phyloP scores from a whole-genome alignment of 805 yeast species.

The Yarrowia yakushimensis region DNA sequence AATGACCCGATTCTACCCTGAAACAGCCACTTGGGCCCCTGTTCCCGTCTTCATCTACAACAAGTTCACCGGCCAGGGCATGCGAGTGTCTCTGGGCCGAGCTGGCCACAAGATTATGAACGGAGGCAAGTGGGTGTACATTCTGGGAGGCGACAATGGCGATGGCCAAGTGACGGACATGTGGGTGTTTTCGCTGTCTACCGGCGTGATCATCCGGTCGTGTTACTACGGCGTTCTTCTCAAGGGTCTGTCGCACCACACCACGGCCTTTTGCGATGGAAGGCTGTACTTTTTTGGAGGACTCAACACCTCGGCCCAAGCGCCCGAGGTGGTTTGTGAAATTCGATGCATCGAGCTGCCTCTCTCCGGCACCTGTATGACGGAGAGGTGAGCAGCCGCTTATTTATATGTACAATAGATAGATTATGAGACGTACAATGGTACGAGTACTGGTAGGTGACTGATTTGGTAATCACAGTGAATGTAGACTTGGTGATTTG shows the following conservation, averaged over 20 bases:
- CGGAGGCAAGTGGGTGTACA: conserved; percentile 27
- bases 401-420: conserved; percentile 20
- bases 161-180: conserved; percentile 26
- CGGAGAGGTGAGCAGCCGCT: neutral
- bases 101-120: conserved; percentile 27
- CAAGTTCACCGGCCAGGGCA: conserved; percentile 12
- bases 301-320: conserved; percentile 17
- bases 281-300: conserved; percentile 32
- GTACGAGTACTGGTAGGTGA: too few species aligned
- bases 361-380: conserved; percentile 4
- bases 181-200: conserved; percentile 27
- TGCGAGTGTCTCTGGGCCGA: conserved; percentile 24
- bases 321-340: conserved; percentile 12
- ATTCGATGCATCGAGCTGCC: conserved; percentile 24
- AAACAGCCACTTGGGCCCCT: neutral
- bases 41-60: conserved; percentile 14
- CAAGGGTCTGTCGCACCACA: conserved; percentile 31
- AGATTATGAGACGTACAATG: too few species aligned
- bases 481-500: too few species aligned
- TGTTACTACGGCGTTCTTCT: conserved; percentile 29
- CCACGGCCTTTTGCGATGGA: conserved; percentile 29
- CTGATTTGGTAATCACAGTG: too few species aligned
- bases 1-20: conserved; percentile 7
- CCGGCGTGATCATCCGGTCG: conserved; percentile 29
- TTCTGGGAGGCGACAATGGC: conserved; percentile 33